phyloP scores from a whole-genome alignment of 2,329 filamentous ascomycete species.

The Knoxdaviesia capensis region DNA sequence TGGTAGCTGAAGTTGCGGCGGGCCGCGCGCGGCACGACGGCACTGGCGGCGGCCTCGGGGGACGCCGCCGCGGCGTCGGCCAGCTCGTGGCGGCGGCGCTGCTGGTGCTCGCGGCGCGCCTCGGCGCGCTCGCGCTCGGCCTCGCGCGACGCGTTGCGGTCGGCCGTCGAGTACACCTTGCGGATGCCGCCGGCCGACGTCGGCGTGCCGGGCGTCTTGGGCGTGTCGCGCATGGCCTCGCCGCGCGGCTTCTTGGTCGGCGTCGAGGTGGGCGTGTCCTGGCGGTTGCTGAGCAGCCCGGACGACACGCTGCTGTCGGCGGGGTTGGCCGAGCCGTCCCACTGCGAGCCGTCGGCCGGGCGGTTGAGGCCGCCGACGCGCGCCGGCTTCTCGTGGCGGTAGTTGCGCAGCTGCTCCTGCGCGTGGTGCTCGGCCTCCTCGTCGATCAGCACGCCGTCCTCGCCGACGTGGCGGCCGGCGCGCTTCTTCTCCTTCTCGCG shows the following conservation, averaged over 20 bases:
- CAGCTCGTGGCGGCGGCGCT: conserved; percentile 16
- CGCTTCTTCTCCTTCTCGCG: conserved; percentile 22
- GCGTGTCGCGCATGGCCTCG: neutral
- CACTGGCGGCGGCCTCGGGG: conserved; percentile 7
- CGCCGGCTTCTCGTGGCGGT: conserved; percentile 72
- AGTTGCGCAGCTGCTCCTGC: conserved; percentile 53
- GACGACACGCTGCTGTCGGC: conserved; percentile 42
- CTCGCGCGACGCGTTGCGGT: conserved; percentile 30
- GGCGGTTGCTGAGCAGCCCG: conserved; percentile 37
- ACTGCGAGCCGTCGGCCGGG: conserved; percentile 55
- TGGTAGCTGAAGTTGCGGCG: conserved; percentile 34
- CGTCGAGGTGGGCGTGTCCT: conserved; percentile 34
- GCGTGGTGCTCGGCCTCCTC: conserved; percentile 42
- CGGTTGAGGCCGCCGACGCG: conserved; percentile 80
- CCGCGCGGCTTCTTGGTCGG: conserved; percentile 19
- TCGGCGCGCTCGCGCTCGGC: conserved; percentile 34
- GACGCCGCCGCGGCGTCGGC: neutral
- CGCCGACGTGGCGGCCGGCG: conserved; percentile 24
- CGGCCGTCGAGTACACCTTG: conserved; percentile 40
- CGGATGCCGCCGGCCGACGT: conserved; percentile 29
- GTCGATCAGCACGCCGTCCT: conserved; percentile 40
- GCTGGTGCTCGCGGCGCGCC: conserved; percentile 32
- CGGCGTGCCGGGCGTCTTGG: conserved; percentile 8
- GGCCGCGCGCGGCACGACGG: conserved; percentile 3
- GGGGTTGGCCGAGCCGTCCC: conserved; percentile 53